Percentiles rank a stretch among this genome's conserved stretches.
Evolutionary conservation across 495 filamentous ascomycete species (phyloP).

Genomic region (Pyrenula massariospora): DNA sequence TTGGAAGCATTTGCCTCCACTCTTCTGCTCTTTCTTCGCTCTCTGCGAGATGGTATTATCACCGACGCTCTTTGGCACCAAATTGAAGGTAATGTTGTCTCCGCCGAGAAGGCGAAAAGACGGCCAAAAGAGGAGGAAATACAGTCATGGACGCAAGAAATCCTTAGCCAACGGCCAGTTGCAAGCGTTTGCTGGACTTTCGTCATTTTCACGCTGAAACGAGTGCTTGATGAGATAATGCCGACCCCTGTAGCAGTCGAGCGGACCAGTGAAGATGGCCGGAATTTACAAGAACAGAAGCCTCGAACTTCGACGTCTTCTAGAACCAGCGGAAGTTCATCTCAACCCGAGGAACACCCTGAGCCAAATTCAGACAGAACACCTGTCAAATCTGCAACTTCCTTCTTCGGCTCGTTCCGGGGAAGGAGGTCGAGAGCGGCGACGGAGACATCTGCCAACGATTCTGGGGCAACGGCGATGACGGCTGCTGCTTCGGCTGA

Average conservation of each 20-base stretch:
- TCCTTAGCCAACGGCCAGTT: constrained; percentile 54
- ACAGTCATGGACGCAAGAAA: constrained; percentile 58
- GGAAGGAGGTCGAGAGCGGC: not conserved
- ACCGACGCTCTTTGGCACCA: constrained; percentile 53
- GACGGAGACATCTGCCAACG: not conserved
- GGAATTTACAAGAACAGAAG: not conserved
- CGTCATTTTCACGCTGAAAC: constrained; percentile 61
- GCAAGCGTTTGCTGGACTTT: constrained; percentile 83
- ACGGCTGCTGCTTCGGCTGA: not conserved
- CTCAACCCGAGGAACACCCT: not conserved
- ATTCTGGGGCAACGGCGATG: not conserved
- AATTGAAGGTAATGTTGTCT: constrained; percentile 50
- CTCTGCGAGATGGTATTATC: constrained; percentile 66
- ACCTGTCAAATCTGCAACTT: not conserved
- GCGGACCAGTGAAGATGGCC: constrained; percentile 1
- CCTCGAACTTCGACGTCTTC: not conserved
- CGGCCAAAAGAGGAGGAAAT: constrained; percentile 38
- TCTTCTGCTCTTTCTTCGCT: constrained; percentile 57
- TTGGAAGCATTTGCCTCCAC: constrained; percentile 59
- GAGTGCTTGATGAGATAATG: constrained; percentile 34
- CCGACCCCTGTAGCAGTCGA: constrained; percentile 6
- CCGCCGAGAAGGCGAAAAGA: constrained; percentile 35
- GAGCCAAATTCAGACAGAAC: not conserved
- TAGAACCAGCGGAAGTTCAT: not conserved
- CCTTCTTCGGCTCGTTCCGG: not conserved